phyloP scores from a whole-genome alignment of 768 basidiomycete species.

The Postia placenta region DNA sequence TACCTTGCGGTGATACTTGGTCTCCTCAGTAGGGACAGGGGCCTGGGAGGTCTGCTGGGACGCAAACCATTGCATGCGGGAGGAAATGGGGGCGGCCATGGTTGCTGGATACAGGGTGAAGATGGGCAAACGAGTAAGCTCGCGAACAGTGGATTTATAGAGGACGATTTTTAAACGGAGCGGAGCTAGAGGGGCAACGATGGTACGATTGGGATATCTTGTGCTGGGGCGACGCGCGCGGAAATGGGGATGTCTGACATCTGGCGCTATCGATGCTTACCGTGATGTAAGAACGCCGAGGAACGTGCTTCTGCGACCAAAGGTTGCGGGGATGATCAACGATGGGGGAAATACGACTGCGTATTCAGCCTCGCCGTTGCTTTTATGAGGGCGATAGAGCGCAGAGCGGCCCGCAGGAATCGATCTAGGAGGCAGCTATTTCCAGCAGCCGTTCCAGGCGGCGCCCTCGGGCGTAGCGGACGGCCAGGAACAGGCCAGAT shows the following conservation, averaged over 20 bases:
- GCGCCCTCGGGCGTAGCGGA: background rate
- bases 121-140: background rate
- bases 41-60: slow-evolving; percentile 69
- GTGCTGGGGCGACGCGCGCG: background rate
- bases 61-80: slow-evolving; percentile 92
- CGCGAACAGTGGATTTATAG: background rate
- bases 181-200: slow-evolving; percentile 7
- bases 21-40: slow-evolving; percentile 66
- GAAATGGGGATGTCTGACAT: background rate
- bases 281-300: background rate
- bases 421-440: background rate
- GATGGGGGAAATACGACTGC: background rate
- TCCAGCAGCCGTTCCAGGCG: background rate
- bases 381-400: background rate
- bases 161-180: background rate
- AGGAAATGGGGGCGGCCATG: slow-evolving; percentile 37
- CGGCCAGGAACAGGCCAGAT: background rate
- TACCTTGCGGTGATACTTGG: slow-evolving; percentile 90
- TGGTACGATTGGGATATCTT: slow-evolving; percentile 3
- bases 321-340: background rate
- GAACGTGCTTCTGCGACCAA: background rate
- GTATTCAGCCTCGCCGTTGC: background rate
- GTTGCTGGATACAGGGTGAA: background rate
- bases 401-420: background rate
- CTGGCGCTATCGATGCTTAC: background rate